Base-by-base conservation (phyloP, 2,329 filamentous ascomycete species). In the Botryotinia calthae region DNA sequence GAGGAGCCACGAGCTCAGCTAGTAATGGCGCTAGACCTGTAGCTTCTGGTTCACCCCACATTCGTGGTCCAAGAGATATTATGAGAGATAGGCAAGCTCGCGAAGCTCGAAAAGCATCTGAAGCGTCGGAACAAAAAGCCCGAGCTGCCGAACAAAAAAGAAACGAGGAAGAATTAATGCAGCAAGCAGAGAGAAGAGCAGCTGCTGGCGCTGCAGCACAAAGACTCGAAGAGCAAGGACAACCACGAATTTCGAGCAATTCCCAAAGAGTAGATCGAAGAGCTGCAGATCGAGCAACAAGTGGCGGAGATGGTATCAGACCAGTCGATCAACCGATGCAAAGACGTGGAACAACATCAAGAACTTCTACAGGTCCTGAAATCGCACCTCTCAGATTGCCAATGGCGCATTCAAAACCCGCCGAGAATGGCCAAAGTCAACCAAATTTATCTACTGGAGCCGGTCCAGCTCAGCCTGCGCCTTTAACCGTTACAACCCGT, bases 61-160 rank as follows among this genome's bases (percentile, higher is more conserved):
- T 98, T 74, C 89, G 91, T 77, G 95, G 94, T 51, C 95, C 95
- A 25, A 90, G 92, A 76, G 92, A 95, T 84, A 95, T 98, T 79
- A 97, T 98, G 95, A 90, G 93, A 82, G 91, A 95, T 81, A 90
- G 95, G 72, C 87, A 88, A 72, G 92, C 93, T 76, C 88, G 95
- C 75, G 93, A 97, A 82, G 89, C 91, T 40, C 85, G 91, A 89
- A 81, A 85, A 87, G 77, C 87, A 88, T 77, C 78, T 73, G 85
- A 86, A 75, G 86, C 87, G 74, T 82, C 81, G 73, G 78, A 83
- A 79, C 83, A 83, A 77, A 82, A 81, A 76, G 77, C 44, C 54
- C 85, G 88, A 74, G 86, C 85, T 2, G 88, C 88, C 75, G 84
- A 87, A 72, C 65, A 67, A 67, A 68, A 66, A 72, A n/a, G 89